Evolutionary conservation across 1,284 basidiomycete genomes (phyloP).

Genomic region (Sanguinoderma infundibulare): DNA sequence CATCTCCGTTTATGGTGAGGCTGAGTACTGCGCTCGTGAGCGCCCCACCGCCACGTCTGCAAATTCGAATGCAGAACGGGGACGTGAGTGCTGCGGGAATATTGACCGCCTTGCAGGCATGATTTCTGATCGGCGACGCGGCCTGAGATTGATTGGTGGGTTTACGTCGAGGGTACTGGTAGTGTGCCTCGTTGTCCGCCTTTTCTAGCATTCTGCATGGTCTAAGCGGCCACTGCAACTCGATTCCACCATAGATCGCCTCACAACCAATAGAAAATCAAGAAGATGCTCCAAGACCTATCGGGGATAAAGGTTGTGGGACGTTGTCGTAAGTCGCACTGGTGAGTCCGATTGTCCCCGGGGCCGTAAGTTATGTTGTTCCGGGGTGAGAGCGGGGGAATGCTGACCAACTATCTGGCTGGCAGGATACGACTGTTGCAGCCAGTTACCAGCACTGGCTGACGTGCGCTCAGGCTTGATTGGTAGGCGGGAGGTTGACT

Average conservation of each 20-base stretch:
- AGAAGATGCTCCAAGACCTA: slow-evolving; percentile 43
- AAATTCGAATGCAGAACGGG: slow-evolving; percentile 35
- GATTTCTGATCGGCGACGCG: slow-evolving; percentile 1
- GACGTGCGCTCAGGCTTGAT: no score
- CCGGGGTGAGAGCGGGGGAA: neutral
- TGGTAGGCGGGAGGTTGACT: no score
- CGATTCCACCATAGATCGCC: no score
- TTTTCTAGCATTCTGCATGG: no score
- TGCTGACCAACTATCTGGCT: neutral
- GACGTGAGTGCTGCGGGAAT: slow-evolving; percentile 31
- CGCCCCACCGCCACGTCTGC: no score
- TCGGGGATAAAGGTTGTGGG: slow-evolving; percentile 45
- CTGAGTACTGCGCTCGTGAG: no score
- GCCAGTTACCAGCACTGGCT: no score
- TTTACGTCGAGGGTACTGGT: slow-evolving; percentile 43
- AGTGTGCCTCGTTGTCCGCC: slow-evolving; percentile 1
- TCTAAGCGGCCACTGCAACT: no score
- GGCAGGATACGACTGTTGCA: slow-evolving; percentile 31
- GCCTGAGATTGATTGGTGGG: slow-evolving; percentile 44
- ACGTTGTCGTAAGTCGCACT: slow-evolving; percentile 47
- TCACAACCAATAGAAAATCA: slow-evolving; percentile 38
- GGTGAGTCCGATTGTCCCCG: slow-evolving; percentile 9
- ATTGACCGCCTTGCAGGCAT: neutral
- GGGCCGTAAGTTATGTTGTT: no score
- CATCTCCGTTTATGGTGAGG: neutral